Conservation (phyloP, 305 asterid genomes). For the Solanum hybrid region DNA sequence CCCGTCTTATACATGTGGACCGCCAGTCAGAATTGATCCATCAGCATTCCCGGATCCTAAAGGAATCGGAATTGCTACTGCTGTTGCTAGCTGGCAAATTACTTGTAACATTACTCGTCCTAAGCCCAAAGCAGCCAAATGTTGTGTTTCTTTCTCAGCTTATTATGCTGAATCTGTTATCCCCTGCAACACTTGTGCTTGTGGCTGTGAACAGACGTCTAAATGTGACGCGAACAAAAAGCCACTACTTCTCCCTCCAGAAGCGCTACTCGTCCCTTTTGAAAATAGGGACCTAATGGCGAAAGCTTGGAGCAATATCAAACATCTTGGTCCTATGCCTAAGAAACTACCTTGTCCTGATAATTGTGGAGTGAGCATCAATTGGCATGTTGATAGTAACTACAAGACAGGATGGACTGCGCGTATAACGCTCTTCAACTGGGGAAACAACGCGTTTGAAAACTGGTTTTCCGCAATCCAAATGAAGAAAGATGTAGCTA, state of each 20-base stretch:
- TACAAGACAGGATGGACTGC: slow-evolving; percentile 79
- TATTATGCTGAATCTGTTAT: slow-evolving; percentile 52
- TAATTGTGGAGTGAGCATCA: slow-evolving; percentile 79
- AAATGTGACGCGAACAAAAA: slow-evolving; percentile 34
- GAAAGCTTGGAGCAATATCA: slow-evolving; percentile 41
- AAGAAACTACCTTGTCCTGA: slow-evolving; percentile 67
- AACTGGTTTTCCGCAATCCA: slow-evolving; percentile 71
- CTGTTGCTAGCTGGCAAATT: slow-evolving; percentile 74
- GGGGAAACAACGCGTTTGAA: slow-evolving; percentile 42
- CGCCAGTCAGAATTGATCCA: slow-evolving; percentile 62
- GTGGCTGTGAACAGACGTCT: slow-evolving; percentile 50
- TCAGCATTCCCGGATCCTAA: slow-evolving; percentile 59
- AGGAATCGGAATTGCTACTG: slow-evolving; percentile 41
- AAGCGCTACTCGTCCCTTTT: slow-evolving; percentile 69
- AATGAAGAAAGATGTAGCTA: slow-evolving; percentile 36
- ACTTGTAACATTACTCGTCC: slow-evolving; percentile 69
- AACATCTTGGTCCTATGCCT: slow-evolving; percentile 31
- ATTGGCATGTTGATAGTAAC: slow-evolving; percentile 84
- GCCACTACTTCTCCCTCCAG: slow-evolving; percentile 50
- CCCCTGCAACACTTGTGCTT: slow-evolving; percentile 80
- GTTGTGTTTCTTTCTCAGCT: slow-evolving; percentile 89
- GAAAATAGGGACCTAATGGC: slow-evolving; percentile 50
- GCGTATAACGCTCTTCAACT: slow-evolving; percentile 68
- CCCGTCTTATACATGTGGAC: slow-evolving; percentile 60
- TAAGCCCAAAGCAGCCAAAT: slow-evolving; percentile 35